Conservation (phyloP, 306 rosid species). For the Ochetophila trinervis region DNA sequence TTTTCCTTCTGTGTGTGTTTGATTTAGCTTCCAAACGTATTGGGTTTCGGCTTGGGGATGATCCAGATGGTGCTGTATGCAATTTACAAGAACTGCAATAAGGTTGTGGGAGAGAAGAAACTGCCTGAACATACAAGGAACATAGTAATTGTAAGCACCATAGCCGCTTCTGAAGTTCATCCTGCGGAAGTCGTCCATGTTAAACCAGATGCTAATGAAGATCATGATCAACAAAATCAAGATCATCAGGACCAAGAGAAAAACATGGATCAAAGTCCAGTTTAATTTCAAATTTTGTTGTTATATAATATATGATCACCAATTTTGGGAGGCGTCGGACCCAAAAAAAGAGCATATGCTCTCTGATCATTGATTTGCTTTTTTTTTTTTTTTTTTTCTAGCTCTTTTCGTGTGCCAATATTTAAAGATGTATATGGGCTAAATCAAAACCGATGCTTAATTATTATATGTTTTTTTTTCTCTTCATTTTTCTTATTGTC, state of each 20-base stretch:
- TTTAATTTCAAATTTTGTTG: too few relatives aligned
- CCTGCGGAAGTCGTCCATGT: constrained; percentile 13
- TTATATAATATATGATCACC: too few relatives aligned
- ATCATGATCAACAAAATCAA: background rate
- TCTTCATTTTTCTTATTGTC: too few relatives aligned
- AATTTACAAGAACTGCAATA: constrained; percentile 35
- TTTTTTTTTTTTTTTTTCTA: too few relatives aligned
- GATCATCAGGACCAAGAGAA: background rate
- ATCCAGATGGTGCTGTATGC: constrained; percentile 68
- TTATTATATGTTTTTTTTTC: too few relatives aligned
- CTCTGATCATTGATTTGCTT: too few relatives aligned
- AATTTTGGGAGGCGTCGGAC: too few relatives aligned
- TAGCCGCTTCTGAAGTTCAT: constrained; percentile 27
- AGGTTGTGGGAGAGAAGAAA: constrained; percentile 18
- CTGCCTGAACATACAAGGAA: constrained; percentile 21
- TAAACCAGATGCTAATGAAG: background rate
- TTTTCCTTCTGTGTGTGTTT: background rate
- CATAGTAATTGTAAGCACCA: constrained; percentile 16
- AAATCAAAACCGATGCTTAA: too few relatives aligned
- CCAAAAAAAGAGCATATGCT: too few relatives aligned
- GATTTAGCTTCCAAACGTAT: constrained; percentile 59
- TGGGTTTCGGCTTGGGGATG: constrained; percentile 63
- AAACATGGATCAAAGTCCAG: background rate
- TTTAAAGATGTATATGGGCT: too few relatives aligned
- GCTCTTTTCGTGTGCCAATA: too few relatives aligned